A percentile compares a stretch with the other conserved stretches of the same genome.
These are phyloP conservation scores for Loxodes magnus DNA, from an alignment of 73 alveolate genomes.

Conservation along the genomic window DNA sequence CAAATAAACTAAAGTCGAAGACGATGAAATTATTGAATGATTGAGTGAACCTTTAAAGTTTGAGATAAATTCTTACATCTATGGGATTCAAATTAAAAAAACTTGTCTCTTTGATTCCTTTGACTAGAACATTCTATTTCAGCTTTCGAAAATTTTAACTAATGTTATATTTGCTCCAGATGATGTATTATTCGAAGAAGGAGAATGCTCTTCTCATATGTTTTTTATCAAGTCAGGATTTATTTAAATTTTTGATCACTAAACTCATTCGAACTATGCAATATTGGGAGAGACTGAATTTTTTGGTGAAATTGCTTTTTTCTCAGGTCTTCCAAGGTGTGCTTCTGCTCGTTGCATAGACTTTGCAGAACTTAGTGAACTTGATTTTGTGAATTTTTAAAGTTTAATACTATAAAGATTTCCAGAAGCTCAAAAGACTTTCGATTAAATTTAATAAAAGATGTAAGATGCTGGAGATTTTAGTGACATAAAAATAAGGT, in stretches of 20 bases:
- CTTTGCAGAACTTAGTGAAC: conserved; percentile 42
- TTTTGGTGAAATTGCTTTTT: conserved; percentile 72
- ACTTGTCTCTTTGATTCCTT: conserved; percentile 17
- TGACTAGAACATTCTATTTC: conserved; percentile 32
- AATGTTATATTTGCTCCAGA: conserved; percentile 54
- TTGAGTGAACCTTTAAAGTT: not conserved
- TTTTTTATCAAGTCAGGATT: conserved; percentile 56
- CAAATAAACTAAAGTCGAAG: not conserved
- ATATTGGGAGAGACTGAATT: conserved; percentile 32
- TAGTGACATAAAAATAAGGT: conserved; percentile 17
- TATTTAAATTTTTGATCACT: conserved; percentile 44
- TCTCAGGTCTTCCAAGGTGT: conserved; percentile 60
- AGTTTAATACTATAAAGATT: conserved; percentile 16
- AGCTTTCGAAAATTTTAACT: conserved; percentile 29
- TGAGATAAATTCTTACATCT: not conserved
- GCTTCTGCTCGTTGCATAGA: conserved; percentile 60
- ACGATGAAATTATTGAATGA: not conserved
- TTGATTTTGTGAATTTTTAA: conserved; percentile 37
- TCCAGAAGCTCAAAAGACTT: conserved; percentile 41
- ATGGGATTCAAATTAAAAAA: not conserved
- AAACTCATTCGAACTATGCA: conserved; percentile 35
- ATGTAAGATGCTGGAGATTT: conserved; percentile 21
- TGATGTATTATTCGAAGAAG: conserved; percentile 46
- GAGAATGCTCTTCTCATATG: conserved; percentile 52
- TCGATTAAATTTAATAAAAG: conserved; percentile 26